Conservation (phyloP, 2,329 filamentous ascomycete species). For the Calonectria fujianensis region DNA sequence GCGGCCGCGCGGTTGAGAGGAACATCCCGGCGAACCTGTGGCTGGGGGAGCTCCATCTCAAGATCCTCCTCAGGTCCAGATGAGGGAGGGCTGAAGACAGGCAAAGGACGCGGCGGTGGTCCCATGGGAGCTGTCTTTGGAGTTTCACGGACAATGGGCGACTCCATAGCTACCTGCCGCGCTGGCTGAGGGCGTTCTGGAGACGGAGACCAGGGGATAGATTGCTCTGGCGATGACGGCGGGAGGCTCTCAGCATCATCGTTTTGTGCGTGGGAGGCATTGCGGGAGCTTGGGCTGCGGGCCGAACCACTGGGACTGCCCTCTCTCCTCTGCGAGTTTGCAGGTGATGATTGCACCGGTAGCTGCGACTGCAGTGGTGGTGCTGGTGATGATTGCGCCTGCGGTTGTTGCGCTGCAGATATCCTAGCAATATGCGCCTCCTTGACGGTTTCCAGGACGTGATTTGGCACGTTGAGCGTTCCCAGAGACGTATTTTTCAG, state of each 20-base stretch:
- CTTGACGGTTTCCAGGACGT: conserved; percentile 59
- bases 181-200: conserved; percentile 38
- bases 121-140: conserved; percentile 45
- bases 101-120: conserved; percentile 40
- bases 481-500: conserved; percentile 51
- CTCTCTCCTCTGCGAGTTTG: background rate
- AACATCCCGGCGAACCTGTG: conserved; percentile 42
- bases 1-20: conserved; percentile 55
- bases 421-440: conserved; percentile 48
- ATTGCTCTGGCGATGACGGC: conserved; percentile 24
- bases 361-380: conserved; percentile 28
- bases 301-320: background rate
- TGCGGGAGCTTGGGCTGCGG: background rate
- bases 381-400: conserved; percentile 10
- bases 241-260: conserved; percentile 9
- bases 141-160: conserved; percentile 53
- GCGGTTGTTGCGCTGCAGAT: background rate
- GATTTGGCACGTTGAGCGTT: conserved; percentile 59
- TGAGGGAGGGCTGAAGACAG: conserved; percentile 38
- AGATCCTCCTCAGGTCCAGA: conserved; percentile 59
- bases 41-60: conserved; percentile 60
- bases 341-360: conserved; percentile 38
- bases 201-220: conserved; percentile 36
- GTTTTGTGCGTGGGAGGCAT: conserved; percentile 14
- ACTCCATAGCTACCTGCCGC: conserved; percentile 38